These are phyloP conservation scores for Aspergillus aculeatus DNA, from an alignment of 2,329 filamentous ascomycete genomes.

Conservation along the genomic window DNA sequence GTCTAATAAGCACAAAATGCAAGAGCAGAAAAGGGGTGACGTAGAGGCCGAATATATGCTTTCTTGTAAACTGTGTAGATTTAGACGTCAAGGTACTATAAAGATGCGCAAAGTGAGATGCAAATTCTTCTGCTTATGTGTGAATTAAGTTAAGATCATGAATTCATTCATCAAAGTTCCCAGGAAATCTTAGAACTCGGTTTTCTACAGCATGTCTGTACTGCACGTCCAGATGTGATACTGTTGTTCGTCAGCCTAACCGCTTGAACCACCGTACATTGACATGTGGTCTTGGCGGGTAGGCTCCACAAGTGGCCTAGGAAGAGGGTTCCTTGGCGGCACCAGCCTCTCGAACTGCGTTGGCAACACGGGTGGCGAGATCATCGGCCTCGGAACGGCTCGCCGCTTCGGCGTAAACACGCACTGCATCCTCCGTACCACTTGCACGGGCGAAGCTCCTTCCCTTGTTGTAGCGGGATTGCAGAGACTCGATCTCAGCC, in stretches of 20 bases:
- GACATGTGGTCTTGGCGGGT: not conserved
- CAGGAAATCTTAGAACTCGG: not conserved
- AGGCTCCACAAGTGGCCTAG: not conserved
- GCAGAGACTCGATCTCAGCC: conserved; percentile 78
- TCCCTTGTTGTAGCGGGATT: conserved; percentile 87
- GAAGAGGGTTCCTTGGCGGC: conserved; percentile 25
- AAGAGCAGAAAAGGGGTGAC: not conserved
- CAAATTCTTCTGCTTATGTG: conserved; percentile 6
- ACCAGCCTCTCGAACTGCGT: conserved; percentile 65
- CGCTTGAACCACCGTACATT: not conserved
- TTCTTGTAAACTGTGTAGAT: not conserved
- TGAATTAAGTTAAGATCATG: conserved; percentile 7
- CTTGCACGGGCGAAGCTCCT: conserved; percentile 88
- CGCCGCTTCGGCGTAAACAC: conserved; percentile 93
- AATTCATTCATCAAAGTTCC: conserved; percentile 7
- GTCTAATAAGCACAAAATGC: not conserved
- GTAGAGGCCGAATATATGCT: not conserved
- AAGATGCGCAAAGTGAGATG: not conserved
- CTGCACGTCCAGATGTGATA: not conserved
- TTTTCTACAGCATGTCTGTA: not conserved
- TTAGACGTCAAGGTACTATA: not conserved
- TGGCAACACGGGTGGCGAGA: conserved; percentile 77
- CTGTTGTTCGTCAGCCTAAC: not conserved
- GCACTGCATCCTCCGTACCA: conserved; percentile 92
- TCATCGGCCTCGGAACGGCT: conserved; percentile 88